Percentiles rank a stretch among this genome's conserved stretches.
Evolutionary conservation across 768 basidiomycete genomes (phyloP).

Genomic region (Xerocomellus amylosporus): DNA sequence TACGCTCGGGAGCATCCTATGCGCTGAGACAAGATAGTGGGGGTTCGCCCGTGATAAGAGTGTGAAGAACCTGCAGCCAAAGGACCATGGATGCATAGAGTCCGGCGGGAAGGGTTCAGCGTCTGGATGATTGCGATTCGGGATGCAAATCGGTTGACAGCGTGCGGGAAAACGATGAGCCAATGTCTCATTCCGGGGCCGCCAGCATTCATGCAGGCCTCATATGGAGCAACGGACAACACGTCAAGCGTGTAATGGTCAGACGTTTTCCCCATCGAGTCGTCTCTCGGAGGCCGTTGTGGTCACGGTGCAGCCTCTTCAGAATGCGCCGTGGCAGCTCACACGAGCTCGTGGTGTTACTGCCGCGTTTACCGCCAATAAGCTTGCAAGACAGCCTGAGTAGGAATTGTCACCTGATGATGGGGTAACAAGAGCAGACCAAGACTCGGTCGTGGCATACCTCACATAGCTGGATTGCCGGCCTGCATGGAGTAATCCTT

Average conservation of each 20-base stretch:
- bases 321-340: background rate
- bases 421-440: no score
- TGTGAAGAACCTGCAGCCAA: background rate
- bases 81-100: background rate
- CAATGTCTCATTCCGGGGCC: background rate
- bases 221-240: background rate
- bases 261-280: background rate
- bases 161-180: background rate
- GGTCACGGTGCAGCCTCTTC: background rate
- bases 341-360: background rate
- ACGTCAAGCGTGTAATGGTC: background rate
- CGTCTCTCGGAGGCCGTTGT: background rate
- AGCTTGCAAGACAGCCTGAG: background rate
- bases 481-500: no score
- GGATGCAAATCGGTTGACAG: background rate
- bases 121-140: background rate
- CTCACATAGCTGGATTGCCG: no score
- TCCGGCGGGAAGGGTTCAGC: background rate
- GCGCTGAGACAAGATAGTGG: background rate
- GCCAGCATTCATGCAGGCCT: background rate
- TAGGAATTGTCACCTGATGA: background rate
- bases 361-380: background rate
- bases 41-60: background rate
- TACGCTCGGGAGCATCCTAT: slow-evolving; percentile 4
- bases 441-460: no score